A percentile compares a stretch with the other conserved stretches of the same genome.
These are phyloP conservation scores for Rugonectria rugulosa DNA, from an alignment of 2,329 filamentous ascomycete species.

Conservation along the genomic window DNA sequence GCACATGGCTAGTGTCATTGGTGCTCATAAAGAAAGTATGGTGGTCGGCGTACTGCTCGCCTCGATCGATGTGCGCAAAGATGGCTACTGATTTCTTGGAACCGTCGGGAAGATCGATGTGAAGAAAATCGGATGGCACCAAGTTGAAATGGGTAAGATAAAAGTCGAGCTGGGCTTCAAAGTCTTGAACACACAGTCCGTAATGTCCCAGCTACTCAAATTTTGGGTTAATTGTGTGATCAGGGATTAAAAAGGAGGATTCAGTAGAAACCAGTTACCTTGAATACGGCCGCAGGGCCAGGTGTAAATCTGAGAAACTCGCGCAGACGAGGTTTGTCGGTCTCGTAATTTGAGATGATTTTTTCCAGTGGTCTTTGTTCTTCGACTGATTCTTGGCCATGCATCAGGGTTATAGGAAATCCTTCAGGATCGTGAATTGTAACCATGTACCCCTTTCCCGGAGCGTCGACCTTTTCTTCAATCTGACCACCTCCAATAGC, in stretches of 20 bases:
- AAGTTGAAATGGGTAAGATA: slow-evolving; percentile 14
- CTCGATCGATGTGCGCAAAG: slow-evolving; percentile 65
- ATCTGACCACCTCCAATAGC: background rate
- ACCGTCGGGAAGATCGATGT: background rate
- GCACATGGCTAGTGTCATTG: background rate
- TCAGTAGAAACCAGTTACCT: slow-evolving; percentile 3
- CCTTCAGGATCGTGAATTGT: slow-evolving; percentile 5
- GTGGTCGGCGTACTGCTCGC: slow-evolving; percentile 59
- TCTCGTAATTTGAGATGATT: slow-evolving; percentile 1
- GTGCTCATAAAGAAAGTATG: slow-evolving; percentile 43
- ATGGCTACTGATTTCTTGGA: slow-evolving; percentile 20
- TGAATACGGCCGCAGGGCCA: slow-evolving; percentile 7
- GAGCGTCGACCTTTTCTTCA: background rate
- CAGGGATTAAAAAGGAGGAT: background rate
- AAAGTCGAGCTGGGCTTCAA: slow-evolving; percentile 10
- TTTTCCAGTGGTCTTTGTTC: background rate
- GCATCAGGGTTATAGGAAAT: background rate
- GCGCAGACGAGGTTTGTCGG: slow-evolving; percentile 1
- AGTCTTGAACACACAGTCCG: slow-evolving; percentile 8
- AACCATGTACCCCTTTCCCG: slow-evolving; percentile 3
- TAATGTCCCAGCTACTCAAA: slow-evolving; percentile 14
- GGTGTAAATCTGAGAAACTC: slow-evolving; percentile 5
- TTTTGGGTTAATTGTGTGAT: background rate
- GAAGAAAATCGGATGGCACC: slow-evolving; percentile 16
- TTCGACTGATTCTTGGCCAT: background rate